Evolutionary conservation across 768 basidiomycete species (phyloP).

Genomic region (Mycena metata): DNA sequence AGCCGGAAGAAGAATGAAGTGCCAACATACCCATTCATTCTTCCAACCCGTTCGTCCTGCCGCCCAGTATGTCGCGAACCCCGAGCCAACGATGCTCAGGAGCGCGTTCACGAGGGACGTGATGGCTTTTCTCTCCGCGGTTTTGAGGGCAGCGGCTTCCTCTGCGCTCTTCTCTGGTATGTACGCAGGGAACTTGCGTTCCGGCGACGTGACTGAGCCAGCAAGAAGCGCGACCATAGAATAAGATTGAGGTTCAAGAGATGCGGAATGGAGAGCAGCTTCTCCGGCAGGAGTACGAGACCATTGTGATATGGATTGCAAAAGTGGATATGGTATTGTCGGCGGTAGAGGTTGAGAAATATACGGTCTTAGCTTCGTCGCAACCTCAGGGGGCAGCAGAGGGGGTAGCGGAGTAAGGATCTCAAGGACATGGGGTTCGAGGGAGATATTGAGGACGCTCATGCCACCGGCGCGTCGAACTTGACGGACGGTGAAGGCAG

Average conservation of each 20-base stretch:
- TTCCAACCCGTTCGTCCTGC: constrained; percentile 73
- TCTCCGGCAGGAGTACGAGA: constrained; percentile 66
- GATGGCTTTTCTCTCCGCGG: constrained; percentile 74
- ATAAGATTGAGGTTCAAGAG: constrained; percentile 68
- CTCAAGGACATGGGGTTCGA: constrained; percentile 74
- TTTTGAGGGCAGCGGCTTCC: constrained; percentile 58
- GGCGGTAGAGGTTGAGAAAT: constrained; percentile 52
- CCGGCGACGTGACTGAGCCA: constrained; percentile 83
- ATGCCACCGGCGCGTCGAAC: constrained; percentile 33
- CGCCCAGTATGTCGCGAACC: constrained; percentile 81
- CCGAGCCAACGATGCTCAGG: constrained; percentile 76
- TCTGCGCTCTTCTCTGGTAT: constrained; percentile 61
- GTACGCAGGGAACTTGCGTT: constrained; percentile 74
- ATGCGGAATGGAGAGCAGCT: constrained; percentile 53
- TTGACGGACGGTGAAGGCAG: constrained; percentile 27
- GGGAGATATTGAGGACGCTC: constrained; percentile 69
- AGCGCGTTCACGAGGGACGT: constrained; percentile 79
- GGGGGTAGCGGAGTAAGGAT: constrained; percentile 59
- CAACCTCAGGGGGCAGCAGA: constrained; percentile 61
- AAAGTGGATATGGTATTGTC: constrained; percentile 73
- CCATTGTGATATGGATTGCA: constrained; percentile 77
- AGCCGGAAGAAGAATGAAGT: constrained; percentile 13
- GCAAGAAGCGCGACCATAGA: constrained; percentile 83
- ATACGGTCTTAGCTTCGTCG: constrained; percentile 56
- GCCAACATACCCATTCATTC: constrained; percentile 78